Percentiles rank a stretch among this genome's conserved stretches.
Conservation (phyloP, 768 basidiomycete genomes). For the Tylopilus rubrobrunneus region DNA sequence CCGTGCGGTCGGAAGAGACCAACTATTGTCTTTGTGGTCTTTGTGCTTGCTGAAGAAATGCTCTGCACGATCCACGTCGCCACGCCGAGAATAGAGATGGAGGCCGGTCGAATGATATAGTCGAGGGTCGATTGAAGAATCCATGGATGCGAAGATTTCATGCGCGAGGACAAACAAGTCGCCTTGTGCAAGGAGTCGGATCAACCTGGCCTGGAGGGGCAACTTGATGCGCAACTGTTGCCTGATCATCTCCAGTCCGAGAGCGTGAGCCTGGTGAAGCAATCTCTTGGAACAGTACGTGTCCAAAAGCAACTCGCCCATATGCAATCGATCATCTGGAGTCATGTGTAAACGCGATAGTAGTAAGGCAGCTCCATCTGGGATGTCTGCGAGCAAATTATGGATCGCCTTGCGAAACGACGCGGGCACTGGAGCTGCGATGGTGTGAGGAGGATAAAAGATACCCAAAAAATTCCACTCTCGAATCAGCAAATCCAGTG, state of each 20-base stretch:
- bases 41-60: constrained; percentile 38
- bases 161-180: constrained; percentile 42
- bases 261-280: constrained; percentile 36
- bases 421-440: constrained; percentile 5
- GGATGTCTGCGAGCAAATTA: constrained; percentile 28
- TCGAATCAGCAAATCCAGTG: constrained; percentile 38
- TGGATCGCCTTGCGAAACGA: constrained; percentile 30
- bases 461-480: constrained; percentile 35
- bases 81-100: constrained; percentile 49
- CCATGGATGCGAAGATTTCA: constrained; percentile 36
- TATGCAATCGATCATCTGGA: constrained; percentile 23
- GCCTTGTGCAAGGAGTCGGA: constrained; percentile 41
- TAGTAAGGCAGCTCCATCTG: constrained; percentile 30
- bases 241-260: constrained; percentile 39
- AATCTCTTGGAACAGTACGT: constrained; percentile 32
- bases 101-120: constrained; percentile 43
- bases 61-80: constrained; percentile 43
- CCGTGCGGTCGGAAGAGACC: constrained; percentile 29
- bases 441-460: constrained; percentile 13
- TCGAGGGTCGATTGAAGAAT: constrained; percentile 15
- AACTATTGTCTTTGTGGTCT: constrained; percentile 30
- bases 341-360: constrained; percentile 22
- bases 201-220: constrained; percentile 32
- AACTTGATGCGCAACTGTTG: constrained; percentile 31
- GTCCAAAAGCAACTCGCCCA: constrained; percentile 42